Percentiles rank a stretch among this genome's conserved stretches.
Evolutionary conservation across 208 protist species (phyloP).

Genomic region (Trypanosoma grayi): DNA sequence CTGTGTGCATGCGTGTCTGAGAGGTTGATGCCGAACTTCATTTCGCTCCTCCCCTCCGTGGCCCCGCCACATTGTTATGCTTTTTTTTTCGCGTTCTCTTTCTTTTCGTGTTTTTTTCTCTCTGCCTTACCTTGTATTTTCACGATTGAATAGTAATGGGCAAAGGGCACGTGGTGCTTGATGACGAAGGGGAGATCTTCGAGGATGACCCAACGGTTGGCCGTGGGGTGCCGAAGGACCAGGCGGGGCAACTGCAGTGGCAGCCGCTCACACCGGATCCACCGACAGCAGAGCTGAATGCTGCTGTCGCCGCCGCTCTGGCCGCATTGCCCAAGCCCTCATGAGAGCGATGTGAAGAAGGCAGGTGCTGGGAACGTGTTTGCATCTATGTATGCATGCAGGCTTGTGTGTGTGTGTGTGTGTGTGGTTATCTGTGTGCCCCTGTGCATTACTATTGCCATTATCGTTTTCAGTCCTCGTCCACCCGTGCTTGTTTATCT

Average conservation of each 20-base stretch:
- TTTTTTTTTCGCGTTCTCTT: constrained; percentile 9
- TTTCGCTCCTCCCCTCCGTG: constrained; percentile 6
- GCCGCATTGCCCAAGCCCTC: constrained; percentile 2
- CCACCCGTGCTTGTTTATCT: too few relatives aligned
- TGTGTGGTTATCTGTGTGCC: neutral
- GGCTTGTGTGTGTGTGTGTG: neutral
- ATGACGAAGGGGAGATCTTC: constrained; percentile 79
- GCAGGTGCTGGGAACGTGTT: neutral
- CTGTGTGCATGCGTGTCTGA: too few relatives aligned
- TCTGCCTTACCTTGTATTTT: neutral
- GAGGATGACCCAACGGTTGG: constrained; percentile 80
- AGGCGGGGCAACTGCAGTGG: constrained; percentile 45
- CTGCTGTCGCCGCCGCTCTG: constrained; percentile 8
- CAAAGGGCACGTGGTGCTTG: constrained; percentile 49
- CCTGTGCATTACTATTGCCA: neutral
- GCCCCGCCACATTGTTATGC: neutral
- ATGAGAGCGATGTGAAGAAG: neutral
- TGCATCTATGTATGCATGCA: neutral
- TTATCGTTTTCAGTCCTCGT: too few relatives aligned
- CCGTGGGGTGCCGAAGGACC: constrained; percentile 61
- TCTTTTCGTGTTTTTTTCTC: constrained; percentile 3
- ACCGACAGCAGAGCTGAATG: constrained; percentile 16
- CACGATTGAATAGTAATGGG: constrained; percentile 15
- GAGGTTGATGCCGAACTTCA: neutral
- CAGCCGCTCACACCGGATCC: constrained; percentile 27